Evolutionary conservation across 345 rosid genomes (phyloP).

Genomic region (Bretschneidera sinensis): DNA sequence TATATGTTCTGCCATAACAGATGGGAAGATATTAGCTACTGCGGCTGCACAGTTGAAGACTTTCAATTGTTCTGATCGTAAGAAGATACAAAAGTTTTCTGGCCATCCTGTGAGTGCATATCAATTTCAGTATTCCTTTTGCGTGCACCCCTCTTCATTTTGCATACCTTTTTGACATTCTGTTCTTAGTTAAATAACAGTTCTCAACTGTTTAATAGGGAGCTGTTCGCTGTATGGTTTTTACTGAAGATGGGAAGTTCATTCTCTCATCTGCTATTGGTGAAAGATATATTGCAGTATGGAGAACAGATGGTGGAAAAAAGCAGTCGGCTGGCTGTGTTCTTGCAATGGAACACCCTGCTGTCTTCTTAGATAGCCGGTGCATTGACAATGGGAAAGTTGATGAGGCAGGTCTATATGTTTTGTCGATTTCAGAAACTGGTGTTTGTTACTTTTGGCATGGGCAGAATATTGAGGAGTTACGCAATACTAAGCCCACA

Average conservation of each 20-base stretch:
- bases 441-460: slow-evolving; percentile 90
- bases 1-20: slow-evolving; percentile 27
- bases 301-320: slow-evolving; percentile 71
- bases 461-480: slow-evolving; percentile 59
- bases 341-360: slow-evolving; percentile 94
- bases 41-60: slow-evolving; percentile 80
- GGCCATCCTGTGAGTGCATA: slow-evolving; percentile 83
- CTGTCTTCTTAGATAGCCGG: slow-evolving; percentile 68
- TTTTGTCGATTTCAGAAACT: slow-evolving; percentile 76
- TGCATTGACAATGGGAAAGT: slow-evolving; percentile 34
- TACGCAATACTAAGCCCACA: slow-evolving; percentile 55
- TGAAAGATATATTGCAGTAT: slow-evolving; percentile 75
- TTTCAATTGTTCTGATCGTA: slow-evolving; percentile 61
- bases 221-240: slow-evolving; percentile 68
- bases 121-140: not conserved
- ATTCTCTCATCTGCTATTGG: slow-evolving; percentile 76
- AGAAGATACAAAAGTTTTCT: slow-evolving; percentile 79
- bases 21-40: slow-evolving; percentile 72
- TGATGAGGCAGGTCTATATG: slow-evolving; percentile 43
- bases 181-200: slow-evolving; percentile 11
- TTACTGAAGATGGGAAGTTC: slow-evolving; percentile 74
- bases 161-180: slow-evolving; percentile 10
- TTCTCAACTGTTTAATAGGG: slow-evolving; percentile 41
- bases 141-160: not conserved
- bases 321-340: slow-evolving; percentile 84